A percentile compares a stretch with the other conserved stretches of the same genome.
Evolutionary conservation across 352 stramenopile species (phyloP).

Genomic region (Phytophthora citrophthora): DNA sequence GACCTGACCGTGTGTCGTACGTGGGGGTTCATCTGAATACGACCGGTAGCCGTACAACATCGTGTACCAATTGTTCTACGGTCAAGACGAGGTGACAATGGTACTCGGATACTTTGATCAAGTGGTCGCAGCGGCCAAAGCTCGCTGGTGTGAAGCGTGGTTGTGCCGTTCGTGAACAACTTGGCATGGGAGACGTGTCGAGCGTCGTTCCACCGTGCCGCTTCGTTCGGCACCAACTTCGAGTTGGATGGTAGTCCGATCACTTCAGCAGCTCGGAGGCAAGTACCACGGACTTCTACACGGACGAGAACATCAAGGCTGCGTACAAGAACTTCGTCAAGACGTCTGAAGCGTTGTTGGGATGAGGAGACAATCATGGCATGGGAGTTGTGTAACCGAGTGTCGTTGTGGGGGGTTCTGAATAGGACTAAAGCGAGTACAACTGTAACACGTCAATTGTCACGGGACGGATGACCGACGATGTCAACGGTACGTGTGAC

Average conservation of each 20-base stretch:
- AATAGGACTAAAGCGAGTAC: too few species aligned
- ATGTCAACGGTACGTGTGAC: too few species aligned
- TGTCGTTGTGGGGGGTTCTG: conserved; percentile 35
- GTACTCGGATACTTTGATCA: conserved; percentile 41
- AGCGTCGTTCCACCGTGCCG: too few species aligned
- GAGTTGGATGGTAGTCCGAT: too few species aligned
- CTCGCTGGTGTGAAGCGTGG: conserved; percentile 41
- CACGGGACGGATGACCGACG: conserved; percentile 33
- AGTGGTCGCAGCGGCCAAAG: conserved; percentile 37
- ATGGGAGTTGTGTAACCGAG: conserved; percentile 35
- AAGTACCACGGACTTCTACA: conserved; percentile 46
- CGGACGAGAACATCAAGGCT: conserved; percentile 33
- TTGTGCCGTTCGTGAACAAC: conserved; percentile 45
- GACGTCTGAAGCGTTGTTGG: too few species aligned
- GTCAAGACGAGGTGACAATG: conserved; percentile 37
- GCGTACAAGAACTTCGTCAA: conserved; percentile 42
- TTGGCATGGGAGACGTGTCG: too few species aligned
- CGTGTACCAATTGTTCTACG: conserved; percentile 39
- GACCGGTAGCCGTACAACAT: conserved; percentile 28
- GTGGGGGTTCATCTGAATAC: conserved; percentile 31
- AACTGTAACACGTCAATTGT: conserved; percentile 30
- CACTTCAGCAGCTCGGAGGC: conserved; percentile 37
- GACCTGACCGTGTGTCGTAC: conserved; percentile 39
- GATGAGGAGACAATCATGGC: conserved; percentile 38
- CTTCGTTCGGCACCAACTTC: too few species aligned